Percentiles rank a stretch among this genome's conserved stretches.
phyloP scores from a whole-genome alignment of 1,139 yeast genomes.

The Chernovozyma sophiae-reginae region DNA sequence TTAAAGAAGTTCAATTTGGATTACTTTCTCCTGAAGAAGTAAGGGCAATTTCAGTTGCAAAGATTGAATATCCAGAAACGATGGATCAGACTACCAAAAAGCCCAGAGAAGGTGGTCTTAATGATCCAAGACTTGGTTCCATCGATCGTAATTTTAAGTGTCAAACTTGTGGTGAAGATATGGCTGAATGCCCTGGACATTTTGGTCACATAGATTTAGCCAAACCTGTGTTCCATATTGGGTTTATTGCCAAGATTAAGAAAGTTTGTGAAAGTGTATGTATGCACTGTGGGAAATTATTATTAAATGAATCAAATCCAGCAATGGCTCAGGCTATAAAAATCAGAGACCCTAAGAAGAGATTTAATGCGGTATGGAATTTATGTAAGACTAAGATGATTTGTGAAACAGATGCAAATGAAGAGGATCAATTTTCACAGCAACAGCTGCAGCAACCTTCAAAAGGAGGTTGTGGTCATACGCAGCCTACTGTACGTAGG shows the following conservation, averaged over 20 bases:
- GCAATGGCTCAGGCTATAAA: slow-evolving; percentile 85
- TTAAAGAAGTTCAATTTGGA: slow-evolving; percentile 98
- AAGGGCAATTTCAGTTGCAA: slow-evolving; percentile 94
- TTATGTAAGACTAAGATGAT: slow-evolving; percentile 88
- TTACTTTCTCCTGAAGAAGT: slow-evolving; percentile 96
- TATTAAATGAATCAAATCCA: slow-evolving; percentile 82
- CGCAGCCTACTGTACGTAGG: slow-evolving; percentile 92
- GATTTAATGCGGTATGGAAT: slow-evolving; percentile 96
- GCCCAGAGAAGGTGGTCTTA: slow-evolving; percentile 94
- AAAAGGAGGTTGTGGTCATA: slow-evolving; percentile 98
- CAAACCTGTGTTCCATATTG: slow-evolving; percentile 97
- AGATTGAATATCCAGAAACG: slow-evolving; percentile 96
- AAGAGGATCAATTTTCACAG: slow-evolving; percentile 49
- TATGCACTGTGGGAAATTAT: slow-evolving; percentile 95
- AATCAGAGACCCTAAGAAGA: slow-evolving; percentile 89
- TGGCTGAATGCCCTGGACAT: slow-evolving; percentile 99
- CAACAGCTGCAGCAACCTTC: slow-evolving; percentile 30
- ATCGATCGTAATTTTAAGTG: slow-evolving; percentile 96
- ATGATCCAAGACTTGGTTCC: slow-evolving; percentile 95
- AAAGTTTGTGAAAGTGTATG: slow-evolving; percentile 96
- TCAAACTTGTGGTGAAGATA: slow-evolving; percentile 98
- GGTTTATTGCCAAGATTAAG: slow-evolving; percentile 88
- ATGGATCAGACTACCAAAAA: slow-evolving; percentile 96
- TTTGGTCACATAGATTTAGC: slow-evolving; percentile 98
- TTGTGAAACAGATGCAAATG: slow-evolving; percentile 84